Evolutionary conservation across 495 filamentous ascomycete species (phyloP).

Genomic region (Penicillium chermesinum): DNA sequence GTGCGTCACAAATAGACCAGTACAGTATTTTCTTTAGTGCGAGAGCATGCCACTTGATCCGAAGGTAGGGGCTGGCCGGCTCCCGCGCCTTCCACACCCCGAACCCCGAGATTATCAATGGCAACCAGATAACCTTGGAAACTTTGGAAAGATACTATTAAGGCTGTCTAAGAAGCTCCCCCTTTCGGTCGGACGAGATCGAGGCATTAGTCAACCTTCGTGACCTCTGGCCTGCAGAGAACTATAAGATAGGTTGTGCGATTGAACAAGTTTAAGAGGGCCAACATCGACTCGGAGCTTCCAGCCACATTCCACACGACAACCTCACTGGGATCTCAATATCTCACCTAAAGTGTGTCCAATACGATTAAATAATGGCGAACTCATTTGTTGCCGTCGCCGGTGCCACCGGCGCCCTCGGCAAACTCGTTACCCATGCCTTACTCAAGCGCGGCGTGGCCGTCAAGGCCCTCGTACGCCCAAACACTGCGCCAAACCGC

Average conservation of each 20-base stretch:
- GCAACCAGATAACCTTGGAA: too few species aligned
- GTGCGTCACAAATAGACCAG: too few species aligned
- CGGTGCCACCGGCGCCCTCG: conserved; percentile 11
- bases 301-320: not conserved
- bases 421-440: conserved; percentile 7
- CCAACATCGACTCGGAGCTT: too few species aligned
- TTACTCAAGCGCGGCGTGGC: conserved; percentile 8
- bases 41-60: not conserved
- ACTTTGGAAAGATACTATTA: too few species aligned
- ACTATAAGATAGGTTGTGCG: too few species aligned
- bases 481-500: conserved; percentile 11
- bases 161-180: too few species aligned
- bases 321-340: not conserved
- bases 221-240: too few species aligned
- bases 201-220: too few species aligned
- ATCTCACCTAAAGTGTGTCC: not conserved
- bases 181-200: too few species aligned
- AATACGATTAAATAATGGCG: not conserved
- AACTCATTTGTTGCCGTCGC: conserved; percentile 12
- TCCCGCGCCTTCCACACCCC: not conserved
- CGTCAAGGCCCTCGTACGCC: conserved; percentile 16
- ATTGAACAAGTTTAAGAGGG: too few species aligned
- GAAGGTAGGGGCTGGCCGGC: not conserved
- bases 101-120: not conserved
- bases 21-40: too few species aligned